A percentile compares a stretch with the other conserved stretches of the same genome.
Evolutionary conservation across 2,329 filamentous ascomycete genomes (phyloP).

Genomic region (Samsoniella hepiali): DNA sequence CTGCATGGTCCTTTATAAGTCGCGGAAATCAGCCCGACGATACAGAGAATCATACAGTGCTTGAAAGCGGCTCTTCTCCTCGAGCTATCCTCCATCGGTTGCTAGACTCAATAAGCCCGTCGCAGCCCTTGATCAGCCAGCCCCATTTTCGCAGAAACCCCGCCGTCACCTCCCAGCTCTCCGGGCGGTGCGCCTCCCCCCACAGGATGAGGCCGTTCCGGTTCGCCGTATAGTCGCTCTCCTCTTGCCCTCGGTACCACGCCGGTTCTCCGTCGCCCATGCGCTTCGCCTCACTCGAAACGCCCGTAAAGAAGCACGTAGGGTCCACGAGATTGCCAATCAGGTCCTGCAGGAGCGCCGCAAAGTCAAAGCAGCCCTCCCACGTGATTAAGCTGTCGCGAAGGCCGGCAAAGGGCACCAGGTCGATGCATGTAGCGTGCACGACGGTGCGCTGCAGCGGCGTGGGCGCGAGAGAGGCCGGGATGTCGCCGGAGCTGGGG

Average conservation of each 20-base stretch:
- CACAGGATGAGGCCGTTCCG: not conserved
- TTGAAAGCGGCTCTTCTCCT: not conserved
- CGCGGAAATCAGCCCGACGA: no score
- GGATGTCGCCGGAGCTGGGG: not conserved
- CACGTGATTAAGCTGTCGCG: not conserved
- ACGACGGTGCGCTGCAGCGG: not conserved
- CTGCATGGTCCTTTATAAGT: no score
- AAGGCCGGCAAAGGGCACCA: not conserved
- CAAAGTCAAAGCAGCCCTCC: not conserved
- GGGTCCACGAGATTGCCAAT: not conserved
- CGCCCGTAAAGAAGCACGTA: not conserved
- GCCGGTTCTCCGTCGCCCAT: not conserved
- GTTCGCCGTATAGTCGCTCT: not conserved
- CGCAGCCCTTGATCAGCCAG: not conserved
- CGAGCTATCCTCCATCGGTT: not conserved
- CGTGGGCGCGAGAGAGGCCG: not conserved
- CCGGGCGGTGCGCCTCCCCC: not conserved
- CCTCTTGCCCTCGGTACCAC: not conserved
- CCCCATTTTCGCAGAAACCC: not conserved
- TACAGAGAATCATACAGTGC: not conserved
- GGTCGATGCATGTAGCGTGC: not conserved
- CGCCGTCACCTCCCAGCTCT: slow-evolving; percentile 2
- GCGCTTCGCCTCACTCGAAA: not conserved
- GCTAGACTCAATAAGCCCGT: not conserved
- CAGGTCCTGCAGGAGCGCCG: not conserved